These are phyloP conservation scores for Forsythia suspensa DNA, from an alignment of 257 asterid species.

Conservation along the genomic window DNA sequence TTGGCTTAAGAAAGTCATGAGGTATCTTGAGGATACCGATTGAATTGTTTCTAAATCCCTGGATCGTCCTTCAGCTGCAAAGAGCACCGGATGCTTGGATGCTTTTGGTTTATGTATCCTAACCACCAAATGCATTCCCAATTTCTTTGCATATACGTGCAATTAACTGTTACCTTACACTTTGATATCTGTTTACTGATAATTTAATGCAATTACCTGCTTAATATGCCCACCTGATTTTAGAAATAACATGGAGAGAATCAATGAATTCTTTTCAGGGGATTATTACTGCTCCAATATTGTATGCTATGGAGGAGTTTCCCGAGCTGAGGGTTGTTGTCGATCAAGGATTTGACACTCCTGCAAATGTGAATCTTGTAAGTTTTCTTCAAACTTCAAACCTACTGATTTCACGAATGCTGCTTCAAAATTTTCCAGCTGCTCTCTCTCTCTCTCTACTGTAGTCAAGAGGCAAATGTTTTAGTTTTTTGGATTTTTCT, in stretches of 20 bases:
- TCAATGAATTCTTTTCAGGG: constrained; percentile 47
- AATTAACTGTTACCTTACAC: neutral
- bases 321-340: constrained; percentile 72
- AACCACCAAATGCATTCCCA: neutral
- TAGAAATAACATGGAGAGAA: constrained; percentile 3
- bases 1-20: too few species aligned
- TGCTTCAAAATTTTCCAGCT: neutral
- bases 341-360: constrained; percentile 71
- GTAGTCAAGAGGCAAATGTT: neutral
- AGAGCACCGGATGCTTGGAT: neutral
- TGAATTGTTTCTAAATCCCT: neutral
- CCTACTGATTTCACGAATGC: neutral
- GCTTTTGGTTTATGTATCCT: neutral
- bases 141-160: neutral
- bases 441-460: neutral
- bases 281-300: constrained; percentile 84
- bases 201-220: neutral
- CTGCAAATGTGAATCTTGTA: constrained; percentile 75
- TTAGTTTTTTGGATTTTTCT: neutral
- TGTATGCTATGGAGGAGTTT: constrained; percentile 90
- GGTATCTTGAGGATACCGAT: too few species aligned
- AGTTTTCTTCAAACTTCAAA: constrained; percentile 29
- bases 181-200: neutral
- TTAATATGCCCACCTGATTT: neutral
- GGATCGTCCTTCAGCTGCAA: neutral